Conservation (phyloP, 1,284 basidiomycete species). For the Microbotryum intermedium region DNA sequence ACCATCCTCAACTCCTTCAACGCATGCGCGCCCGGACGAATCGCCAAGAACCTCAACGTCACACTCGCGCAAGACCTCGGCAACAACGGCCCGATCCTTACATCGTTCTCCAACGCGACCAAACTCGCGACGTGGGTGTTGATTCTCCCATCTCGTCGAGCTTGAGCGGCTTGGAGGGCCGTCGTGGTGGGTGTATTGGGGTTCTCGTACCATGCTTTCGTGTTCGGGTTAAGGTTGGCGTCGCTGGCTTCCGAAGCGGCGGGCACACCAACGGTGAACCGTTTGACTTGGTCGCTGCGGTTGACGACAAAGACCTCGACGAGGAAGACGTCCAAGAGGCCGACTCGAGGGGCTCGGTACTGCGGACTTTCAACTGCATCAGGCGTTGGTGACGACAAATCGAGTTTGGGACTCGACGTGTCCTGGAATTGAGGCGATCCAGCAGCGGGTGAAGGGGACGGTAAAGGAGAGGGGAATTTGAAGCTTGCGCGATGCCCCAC, state of each 20-base stretch:
- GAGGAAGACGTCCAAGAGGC: slow-evolving; percentile 28
- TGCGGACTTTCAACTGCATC: background rate
- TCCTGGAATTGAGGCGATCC: too few species aligned
- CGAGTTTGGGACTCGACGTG: too few species aligned
- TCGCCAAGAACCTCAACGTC: slow-evolving; percentile 22
- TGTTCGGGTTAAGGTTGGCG: too few species aligned
- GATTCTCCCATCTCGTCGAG: background rate
- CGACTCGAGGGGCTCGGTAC: slow-evolving; percentile 11
- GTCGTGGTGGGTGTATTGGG: too few species aligned
- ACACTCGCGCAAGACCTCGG: slow-evolving; percentile 20
- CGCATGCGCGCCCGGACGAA: slow-evolving; percentile 15
- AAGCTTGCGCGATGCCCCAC: too few species aligned
- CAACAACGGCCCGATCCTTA: slow-evolving; percentile 25
- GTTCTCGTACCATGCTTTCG: background rate
- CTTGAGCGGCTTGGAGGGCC: background rate
- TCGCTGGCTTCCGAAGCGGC: background rate
- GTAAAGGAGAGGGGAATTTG: too few species aligned
- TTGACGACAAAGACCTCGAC: slow-evolving; percentile 28
- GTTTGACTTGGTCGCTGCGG: slow-evolving; percentile 7
- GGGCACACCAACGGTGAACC: slow-evolving; percentile 16
- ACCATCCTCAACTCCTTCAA: slow-evolving; percentile 13
- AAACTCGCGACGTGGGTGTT: slow-evolving; percentile 4
- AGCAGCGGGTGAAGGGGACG: too few species aligned
- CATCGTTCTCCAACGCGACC: slow-evolving; percentile 25
- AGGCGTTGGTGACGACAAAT: background rate